These are phyloP conservation scores for Penicillium nordicum DNA, from an alignment of 2,329 filamentous ascomycete genomes.

Conservation along the genomic window DNA sequence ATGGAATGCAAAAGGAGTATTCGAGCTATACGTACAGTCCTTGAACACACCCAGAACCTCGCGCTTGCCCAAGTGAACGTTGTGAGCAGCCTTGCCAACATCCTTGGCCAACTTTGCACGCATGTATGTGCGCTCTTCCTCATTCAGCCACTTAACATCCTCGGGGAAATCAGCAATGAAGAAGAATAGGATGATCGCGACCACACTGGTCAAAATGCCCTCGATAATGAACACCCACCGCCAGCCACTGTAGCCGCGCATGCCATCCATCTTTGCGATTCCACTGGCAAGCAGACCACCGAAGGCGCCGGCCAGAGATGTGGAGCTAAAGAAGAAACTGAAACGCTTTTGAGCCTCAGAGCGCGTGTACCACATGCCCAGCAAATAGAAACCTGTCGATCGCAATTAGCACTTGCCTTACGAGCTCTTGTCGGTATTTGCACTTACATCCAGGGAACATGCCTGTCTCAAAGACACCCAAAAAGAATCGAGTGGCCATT, in stretches of 20 bases:
- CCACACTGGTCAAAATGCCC: constrained; percentile 60
- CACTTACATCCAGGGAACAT: constrained; percentile 64
- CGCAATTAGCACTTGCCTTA: background rate
- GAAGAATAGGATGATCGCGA: constrained; percentile 61
- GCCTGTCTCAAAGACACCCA: constrained; percentile 72
- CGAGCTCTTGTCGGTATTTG: constrained; percentile 20
- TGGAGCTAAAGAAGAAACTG: constrained; percentile 85
- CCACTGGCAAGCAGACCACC: constrained; percentile 60
- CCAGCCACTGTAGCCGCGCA: constrained; percentile 56
- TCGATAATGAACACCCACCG: constrained; percentile 58
- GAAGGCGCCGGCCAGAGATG: constrained; percentile 60
- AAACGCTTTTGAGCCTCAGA: constrained; percentile 87
- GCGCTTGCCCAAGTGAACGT: constrained; percentile 57
- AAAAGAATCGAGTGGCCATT: constrained; percentile 77
- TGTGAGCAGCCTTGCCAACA: constrained; percentile 63
- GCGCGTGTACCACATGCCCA: constrained; percentile 81
- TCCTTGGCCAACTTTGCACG: constrained; percentile 65
- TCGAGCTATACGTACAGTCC: constrained; percentile 49
- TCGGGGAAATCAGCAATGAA: constrained; percentile 71
- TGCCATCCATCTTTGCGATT: constrained; percentile 56
- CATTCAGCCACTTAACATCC: constrained; percentile 66
- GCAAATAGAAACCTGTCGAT: constrained; percentile 54
- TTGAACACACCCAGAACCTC: constrained; percentile 65
- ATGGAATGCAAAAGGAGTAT: background rate
- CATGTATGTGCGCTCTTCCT: constrained; percentile 67